Percentiles rank a stretch among this genome's conserved stretches.
phyloP scores from a whole-genome alignment of 352 stramenopile genomes.

The Globisporangium cylindrosporum region DNA sequence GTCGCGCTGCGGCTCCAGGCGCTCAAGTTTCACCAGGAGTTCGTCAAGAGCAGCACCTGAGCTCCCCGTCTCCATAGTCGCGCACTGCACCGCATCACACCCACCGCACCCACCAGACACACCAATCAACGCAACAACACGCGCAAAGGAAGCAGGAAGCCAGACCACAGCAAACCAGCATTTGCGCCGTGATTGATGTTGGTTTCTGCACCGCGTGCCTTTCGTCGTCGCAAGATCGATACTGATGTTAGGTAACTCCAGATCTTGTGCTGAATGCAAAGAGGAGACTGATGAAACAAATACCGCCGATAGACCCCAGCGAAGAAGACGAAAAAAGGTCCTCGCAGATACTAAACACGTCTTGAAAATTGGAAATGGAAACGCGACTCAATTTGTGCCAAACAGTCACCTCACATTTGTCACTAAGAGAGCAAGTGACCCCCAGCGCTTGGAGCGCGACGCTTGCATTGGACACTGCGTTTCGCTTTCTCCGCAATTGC shows the following conservation, averaged over 20 bases:
- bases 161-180: neutral
- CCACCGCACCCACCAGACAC: neutral
- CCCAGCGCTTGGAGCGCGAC: neutral
- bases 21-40: slow-evolving; percentile 50
- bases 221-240: neutral
- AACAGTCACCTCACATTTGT: neutral
- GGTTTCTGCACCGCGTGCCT: neutral
- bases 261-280: neutral
- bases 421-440: neutral
- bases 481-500: neutral
- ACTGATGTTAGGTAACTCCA: neutral
- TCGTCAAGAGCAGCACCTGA: slow-evolving; percentile 28
- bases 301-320: neutral
- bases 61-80: slow-evolving; percentile 5
- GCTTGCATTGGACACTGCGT: neutral
- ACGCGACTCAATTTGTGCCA: neutral
- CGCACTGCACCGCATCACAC: neutral
- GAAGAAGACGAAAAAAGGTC: neutral
- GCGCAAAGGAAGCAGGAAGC: neutral
- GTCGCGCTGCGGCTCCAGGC: slow-evolving; percentile 48
- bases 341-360: neutral
- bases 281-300: neutral
- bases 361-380: neutral
- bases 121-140: neutral
- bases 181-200: neutral